These are phyloP conservation scores for Gymnopus androsaceus DNA, from an alignment of 1,284 basidiomycete genomes.

Conservation along the genomic window DNA sequence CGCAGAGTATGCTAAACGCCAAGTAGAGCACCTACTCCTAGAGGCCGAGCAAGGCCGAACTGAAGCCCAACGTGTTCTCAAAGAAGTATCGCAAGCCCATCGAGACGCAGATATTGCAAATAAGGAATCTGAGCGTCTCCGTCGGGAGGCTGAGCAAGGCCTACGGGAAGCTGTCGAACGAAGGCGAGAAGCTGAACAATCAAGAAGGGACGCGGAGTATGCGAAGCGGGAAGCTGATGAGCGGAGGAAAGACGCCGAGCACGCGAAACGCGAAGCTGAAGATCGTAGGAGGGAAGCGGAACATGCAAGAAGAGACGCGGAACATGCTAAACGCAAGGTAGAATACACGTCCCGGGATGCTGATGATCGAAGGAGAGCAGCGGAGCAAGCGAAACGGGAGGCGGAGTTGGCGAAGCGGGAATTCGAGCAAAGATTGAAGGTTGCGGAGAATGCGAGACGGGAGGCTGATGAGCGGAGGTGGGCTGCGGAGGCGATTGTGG, in stretches of 20 bases:
- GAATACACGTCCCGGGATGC: conserved; percentile 20
- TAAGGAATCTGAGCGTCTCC: not conserved
- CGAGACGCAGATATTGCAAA: not conserved
- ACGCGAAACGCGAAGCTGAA: not conserved
- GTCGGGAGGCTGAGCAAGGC: not conserved
- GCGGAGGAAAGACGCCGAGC: not conserved
- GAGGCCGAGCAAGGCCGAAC: not conserved
- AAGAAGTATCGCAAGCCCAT: not conserved
- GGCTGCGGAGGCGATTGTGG: conserved; percentile 25
- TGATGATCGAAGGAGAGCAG: conserved; percentile 29
- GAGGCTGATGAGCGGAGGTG: conserved; percentile 32
- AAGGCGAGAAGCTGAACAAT: not conserved
- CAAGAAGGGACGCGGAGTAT: not conserved
- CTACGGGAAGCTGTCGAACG: not conserved
- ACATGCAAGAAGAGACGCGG: not conserved
- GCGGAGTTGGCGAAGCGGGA: conserved; percentile 21
- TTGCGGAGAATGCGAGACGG: conserved; percentile 33
- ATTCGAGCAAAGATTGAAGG: conserved; percentile 25
- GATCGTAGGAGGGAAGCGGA: not conserved
- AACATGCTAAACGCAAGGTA: conserved; percentile 33
- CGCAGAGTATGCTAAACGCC: conserved; percentile 1
- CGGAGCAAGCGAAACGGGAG: conserved; percentile 31
- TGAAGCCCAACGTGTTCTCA: not conserved
- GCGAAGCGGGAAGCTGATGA: not conserved
- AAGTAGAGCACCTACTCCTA: not conserved